Conservation (phyloP, 1,284 basidiomycete genomes). For the Cryptococcus amylolentus region DNA sequence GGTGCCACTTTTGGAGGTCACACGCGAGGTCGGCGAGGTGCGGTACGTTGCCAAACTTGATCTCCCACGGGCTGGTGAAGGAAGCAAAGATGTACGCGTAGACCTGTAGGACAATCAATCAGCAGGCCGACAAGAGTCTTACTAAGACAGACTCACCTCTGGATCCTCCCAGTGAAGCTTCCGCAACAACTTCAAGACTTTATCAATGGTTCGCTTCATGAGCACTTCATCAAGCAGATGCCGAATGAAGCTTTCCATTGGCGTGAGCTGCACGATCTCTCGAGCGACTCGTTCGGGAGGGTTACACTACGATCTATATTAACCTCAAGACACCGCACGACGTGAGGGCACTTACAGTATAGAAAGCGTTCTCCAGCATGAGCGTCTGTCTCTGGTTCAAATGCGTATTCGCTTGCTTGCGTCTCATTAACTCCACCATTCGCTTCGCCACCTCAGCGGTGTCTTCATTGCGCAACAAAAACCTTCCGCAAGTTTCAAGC, state of each 20-base stretch:
- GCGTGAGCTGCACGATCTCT: slow-evolving; percentile 77
- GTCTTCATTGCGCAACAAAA: slow-evolving; percentile 79
- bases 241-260: slow-evolving; percentile 87
- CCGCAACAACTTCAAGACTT: slow-evolving; percentile 83
- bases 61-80: slow-evolving; percentile 95
- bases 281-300: slow-evolving; percentile 88
- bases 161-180: slow-evolving; percentile 94
- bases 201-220: slow-evolving; percentile 84
- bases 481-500: slow-evolving; percentile 91
- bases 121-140: slow-evolving; percentile 38
- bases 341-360: slow-evolving; percentile 61
- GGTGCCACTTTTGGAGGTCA: slow-evolving; percentile 87
- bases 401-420: slow-evolving; percentile 89
- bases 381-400: slow-evolving; percentile 85
- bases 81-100: slow-evolving; percentile 60
- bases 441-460: slow-evolving; percentile 72
- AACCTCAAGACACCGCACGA: background rate
- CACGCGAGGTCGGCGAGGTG: slow-evolving; percentile 91
- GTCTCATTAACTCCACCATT: slow-evolving; percentile 78
- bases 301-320: slow-evolving; percentile 70
- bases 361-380: slow-evolving; percentile 96
- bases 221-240: slow-evolving; percentile 90
- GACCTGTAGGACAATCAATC: slow-evolving; percentile 50
- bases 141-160: slow-evolving; percentile 40
- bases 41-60: slow-evolving; percentile 85